Conservation (phyloP, 768 basidiomycete species). For the Ramaria rubella region DNA sequence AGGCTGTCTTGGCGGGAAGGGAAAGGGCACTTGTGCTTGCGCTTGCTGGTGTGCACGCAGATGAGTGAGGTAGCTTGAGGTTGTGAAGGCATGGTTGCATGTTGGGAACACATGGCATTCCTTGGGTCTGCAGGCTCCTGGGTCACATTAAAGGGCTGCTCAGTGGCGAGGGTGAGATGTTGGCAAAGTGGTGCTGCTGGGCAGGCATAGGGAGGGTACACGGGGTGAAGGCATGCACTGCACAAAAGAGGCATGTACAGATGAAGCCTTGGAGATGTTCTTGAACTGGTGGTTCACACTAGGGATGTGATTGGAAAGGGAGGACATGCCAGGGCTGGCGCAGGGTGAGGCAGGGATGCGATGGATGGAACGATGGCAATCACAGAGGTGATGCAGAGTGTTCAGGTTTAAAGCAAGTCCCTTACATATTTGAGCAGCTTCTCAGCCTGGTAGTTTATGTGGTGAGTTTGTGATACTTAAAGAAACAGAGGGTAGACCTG, state of each 20-base stretch:
- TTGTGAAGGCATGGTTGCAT: slow-evolving; percentile 71
- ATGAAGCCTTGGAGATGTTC: background rate
- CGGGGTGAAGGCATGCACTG: background rate
- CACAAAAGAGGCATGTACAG: no score
- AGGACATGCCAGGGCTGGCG: no score
- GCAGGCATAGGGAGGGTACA: background rate
- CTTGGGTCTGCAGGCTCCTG: background rate
- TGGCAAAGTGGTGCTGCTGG: background rate
- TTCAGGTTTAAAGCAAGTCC: no score
- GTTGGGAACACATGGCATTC: slow-evolving; percentile 54
- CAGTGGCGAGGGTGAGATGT: background rate
- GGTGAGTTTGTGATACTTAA: no score
- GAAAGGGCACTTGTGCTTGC: slow-evolving; percentile 90
- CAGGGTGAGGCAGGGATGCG: background rate
- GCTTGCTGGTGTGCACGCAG: slow-evolving; percentile 84
- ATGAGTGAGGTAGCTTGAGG: slow-evolving; percentile 87
- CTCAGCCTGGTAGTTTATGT: no score
- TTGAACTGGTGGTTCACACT: no score
- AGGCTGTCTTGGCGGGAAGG: slow-evolving; percentile 89
- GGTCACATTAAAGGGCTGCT: background rate
- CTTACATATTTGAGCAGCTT: no score
- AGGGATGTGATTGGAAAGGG: background rate
- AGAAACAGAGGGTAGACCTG: no score
- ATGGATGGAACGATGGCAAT: no score
- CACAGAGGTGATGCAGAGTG: no score